Conservation (phyloP, 768 basidiomycete species). For the Phlegmacium glaucopus region DNA sequence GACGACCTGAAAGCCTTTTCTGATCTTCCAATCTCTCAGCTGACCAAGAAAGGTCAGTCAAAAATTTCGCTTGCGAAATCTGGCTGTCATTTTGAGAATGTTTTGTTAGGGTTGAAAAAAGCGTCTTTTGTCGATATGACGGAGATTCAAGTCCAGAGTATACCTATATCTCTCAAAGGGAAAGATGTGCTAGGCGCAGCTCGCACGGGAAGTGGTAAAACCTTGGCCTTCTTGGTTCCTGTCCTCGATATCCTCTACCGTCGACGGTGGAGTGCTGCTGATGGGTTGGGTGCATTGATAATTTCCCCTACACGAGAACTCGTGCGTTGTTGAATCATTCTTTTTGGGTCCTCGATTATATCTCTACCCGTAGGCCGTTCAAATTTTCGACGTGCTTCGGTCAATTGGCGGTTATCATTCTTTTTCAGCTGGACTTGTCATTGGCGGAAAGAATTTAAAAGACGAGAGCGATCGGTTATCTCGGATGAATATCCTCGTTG, state of each 20-base stretch:
- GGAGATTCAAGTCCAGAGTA: constrained; percentile 86
- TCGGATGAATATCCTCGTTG: constrained; percentile 98
- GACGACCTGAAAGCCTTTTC: constrained; percentile 55
- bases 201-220: constrained; percentile 94
- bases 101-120: constrained; percentile 70
- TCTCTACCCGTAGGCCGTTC: constrained; percentile 66
- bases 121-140: constrained; percentile 87
- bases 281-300: constrained; percentile 88
- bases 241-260: constrained; percentile 87
- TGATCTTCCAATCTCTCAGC: constrained; percentile 74
- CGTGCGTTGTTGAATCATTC: constrained; percentile 40
- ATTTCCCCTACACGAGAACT: constrained; percentile 94
- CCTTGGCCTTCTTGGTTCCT: constrained; percentile 93
- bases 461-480: constrained; percentile 86
- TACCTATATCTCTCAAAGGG: constrained; percentile 89
- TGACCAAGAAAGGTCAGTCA: constrained; percentile 65
- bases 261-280: constrained; percentile 90
- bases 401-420: constrained; percentile 88
- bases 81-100: neutral
- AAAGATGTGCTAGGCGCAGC: constrained; percentile 97
- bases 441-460: constrained; percentile 93
- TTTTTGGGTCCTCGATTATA: neutral
- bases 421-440: constrained; percentile 93
- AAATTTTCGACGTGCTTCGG: constrained; percentile 96
- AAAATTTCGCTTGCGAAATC: neutral